Conservation (phyloP, 2,329 filamentous ascomycete species). For the Fusarium sp. region DNA sequence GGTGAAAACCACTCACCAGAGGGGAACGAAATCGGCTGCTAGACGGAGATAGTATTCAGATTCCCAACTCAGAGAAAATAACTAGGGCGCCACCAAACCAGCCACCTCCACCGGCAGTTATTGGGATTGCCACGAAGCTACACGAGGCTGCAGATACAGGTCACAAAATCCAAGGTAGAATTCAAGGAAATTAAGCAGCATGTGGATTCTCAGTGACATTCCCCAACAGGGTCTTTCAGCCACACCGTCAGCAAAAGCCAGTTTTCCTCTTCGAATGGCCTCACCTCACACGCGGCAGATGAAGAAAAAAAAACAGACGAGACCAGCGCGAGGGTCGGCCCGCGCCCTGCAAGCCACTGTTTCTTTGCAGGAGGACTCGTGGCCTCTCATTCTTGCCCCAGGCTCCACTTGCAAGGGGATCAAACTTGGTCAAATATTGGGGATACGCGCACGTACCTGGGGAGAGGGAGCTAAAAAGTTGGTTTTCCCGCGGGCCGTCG, state of each 20-base stretch:
- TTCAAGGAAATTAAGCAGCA: background rate
- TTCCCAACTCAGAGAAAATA: background rate
- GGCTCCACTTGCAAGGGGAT: background rate
- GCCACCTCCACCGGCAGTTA: background rate
- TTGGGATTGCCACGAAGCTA: background rate
- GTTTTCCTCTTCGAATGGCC: background rate
- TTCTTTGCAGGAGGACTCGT: background rate
- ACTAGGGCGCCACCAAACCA: background rate
- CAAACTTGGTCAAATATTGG: background rate
- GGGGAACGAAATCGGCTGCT: background rate
- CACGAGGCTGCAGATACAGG: background rate
- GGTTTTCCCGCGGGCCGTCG: background rate
- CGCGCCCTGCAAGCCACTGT: background rate
- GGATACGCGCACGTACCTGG: background rate
- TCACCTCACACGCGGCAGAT: background rate
- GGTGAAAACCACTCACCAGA: background rate
- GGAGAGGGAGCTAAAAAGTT: background rate
- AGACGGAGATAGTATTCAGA: background rate
- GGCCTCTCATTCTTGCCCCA: background rate
- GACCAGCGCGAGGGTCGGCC: background rate
- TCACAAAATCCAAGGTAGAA: background rate
- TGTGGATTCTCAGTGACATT: conserved; percentile 2
- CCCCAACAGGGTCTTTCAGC: background rate
- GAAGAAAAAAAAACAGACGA: background rate
- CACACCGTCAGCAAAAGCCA: background rate